Base-by-base conservation (phyloP, 73 alveolate genomes). In the Uronychia binucleata region DNA sequence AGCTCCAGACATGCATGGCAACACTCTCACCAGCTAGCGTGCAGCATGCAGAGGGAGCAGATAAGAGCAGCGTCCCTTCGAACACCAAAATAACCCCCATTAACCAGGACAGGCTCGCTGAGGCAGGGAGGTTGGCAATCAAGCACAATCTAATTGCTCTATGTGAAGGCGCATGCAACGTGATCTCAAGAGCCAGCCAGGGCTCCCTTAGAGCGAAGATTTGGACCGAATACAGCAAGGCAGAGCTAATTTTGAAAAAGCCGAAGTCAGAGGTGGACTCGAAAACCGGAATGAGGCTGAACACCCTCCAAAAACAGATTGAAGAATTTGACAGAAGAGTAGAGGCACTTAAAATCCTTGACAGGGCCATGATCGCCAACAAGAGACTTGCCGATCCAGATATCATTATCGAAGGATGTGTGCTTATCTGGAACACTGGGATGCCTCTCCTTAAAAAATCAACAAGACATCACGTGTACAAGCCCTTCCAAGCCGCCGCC, bases 351-450 rank as follows among this genome's bases (percentile, higher is more conserved):
- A 97, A 96, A 88, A 96, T 97, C 31, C 79, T 98, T 82, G 99
- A 98, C 80, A 97, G 98, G 90, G 99, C 98, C 31, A 97, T 98
- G 96, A 97, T 97, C 31, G 98, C 99, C 28, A 97, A 98, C 80
- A 96, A 94, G 75, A 93, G 99, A 88, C 93, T 97, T 57, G 92
- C 92, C 75, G 99, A 98, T 89, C 97, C 99, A 75, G 99, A 97
- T 85, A 88, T 98, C 29, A 94, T 98, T 26, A 96, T 95, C 87
- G 99, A 98, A 89, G 99, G 99, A 28, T 96, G 99, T 74, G 95
- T 96, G 57, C 90, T 98, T 59, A 97, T 98, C 27, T 98, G 99
- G 98, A 98, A 98, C 94, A 96, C 94, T 79, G 97, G 99, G 26
- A 86, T 95, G 82, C 99, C 99, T 28, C 91, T 98, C 57, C 93